Conservation (phyloP, 192 early-diverging fungal genomes). For the Haplosporangium gracile region DNA sequence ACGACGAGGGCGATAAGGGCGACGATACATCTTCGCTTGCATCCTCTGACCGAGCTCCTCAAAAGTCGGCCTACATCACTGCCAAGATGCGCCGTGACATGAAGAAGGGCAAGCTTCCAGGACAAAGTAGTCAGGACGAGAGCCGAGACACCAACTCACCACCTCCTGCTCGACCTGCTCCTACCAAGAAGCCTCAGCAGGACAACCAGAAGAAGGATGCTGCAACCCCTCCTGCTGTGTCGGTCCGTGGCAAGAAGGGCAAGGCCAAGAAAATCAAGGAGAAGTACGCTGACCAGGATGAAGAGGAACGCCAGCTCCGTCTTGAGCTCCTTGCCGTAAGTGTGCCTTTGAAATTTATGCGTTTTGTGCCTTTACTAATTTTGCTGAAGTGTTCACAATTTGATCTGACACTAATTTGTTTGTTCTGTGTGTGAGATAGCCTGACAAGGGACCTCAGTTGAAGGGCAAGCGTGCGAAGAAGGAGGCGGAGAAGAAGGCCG, state of each 20-base stretch:
- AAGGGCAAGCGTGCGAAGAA: conserved; percentile 83
- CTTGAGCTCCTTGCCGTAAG: conserved; percentile 84
- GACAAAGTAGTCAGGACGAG: conserved; percentile 17
- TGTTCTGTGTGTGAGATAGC: conserved; percentile 43
- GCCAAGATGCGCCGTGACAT: conserved; percentile 89
- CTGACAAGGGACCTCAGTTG: conserved; percentile 75
- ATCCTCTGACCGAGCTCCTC: conserved; percentile 26
- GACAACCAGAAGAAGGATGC: conserved; percentile 28
- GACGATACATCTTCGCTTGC: conserved; percentile 54
- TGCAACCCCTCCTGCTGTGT: conserved; percentile 14
- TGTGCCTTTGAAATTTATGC: background rate
- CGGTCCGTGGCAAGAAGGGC: conserved; percentile 84
- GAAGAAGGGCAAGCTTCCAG: conserved; percentile 70
- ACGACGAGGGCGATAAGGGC: conserved; percentile 56
- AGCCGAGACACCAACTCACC: background rate
- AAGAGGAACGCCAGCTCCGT: conserved; percentile 88
- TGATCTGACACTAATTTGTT: background rate
- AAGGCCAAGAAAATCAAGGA: conserved; percentile 94
- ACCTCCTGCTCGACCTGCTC: conserved; percentile 39
- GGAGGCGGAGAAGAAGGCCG: conserved; percentile 62
- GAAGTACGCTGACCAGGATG: conserved; percentile 96
- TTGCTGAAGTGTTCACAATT: background rate
- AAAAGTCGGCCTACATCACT: conserved; percentile 65
- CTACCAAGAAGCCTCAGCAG: conserved; percentile 21
- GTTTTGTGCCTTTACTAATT: background rate